Evolutionary conservation across 352 stramenopile species (phyloP).

Genomic region (Phytophthora citricola): DNA sequence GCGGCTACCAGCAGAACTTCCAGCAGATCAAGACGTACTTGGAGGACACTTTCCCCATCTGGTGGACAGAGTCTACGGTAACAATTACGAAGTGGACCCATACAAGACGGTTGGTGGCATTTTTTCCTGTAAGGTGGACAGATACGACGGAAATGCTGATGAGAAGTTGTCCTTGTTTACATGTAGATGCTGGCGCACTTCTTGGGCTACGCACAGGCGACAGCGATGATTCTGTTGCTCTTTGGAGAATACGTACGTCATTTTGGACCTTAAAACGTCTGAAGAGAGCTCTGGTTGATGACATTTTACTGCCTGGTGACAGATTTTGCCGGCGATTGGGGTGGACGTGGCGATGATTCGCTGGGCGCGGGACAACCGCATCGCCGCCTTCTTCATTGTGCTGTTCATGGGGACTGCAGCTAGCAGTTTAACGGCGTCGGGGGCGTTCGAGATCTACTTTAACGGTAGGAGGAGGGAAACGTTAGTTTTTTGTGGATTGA

Average conservation of each 20-base stretch:
- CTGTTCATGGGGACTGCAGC: constrained; percentile 69
- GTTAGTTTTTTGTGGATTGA: background rate
- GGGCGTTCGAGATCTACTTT: constrained; percentile 86
- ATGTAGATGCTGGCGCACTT: constrained; percentile 48
- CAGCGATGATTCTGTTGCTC: constrained; percentile 65
- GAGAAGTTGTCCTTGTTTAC: background rate
- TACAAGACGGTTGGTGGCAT: constrained; percentile 44
- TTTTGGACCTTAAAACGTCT: background rate
- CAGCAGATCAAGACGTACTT: constrained; percentile 68
- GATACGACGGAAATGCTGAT: background rate
- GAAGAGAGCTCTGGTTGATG: constrained; percentile 1
- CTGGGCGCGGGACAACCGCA: constrained; percentile 78
- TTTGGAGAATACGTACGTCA: constrained; percentile 64
- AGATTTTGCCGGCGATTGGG: constrained; percentile 61
- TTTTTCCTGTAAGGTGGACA: constrained; percentile 3
- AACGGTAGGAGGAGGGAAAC: constrained; percentile 52
- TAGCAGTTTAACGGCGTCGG: constrained; percentile 68
- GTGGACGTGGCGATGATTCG: constrained; percentile 58
- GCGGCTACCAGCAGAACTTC: constrained; percentile 86
- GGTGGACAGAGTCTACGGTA: constrained; percentile 63
- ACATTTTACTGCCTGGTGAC: background rate
- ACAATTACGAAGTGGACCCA: constrained; percentile 66
- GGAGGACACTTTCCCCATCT: constrained; percentile 80
- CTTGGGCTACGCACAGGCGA: constrained; percentile 57
- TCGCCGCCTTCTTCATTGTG: constrained; percentile 71